These are phyloP conservation scores for Eucalyptus victrix DNA, from an alignment of 345 rosid genomes.

Conservation along the genomic window DNA sequence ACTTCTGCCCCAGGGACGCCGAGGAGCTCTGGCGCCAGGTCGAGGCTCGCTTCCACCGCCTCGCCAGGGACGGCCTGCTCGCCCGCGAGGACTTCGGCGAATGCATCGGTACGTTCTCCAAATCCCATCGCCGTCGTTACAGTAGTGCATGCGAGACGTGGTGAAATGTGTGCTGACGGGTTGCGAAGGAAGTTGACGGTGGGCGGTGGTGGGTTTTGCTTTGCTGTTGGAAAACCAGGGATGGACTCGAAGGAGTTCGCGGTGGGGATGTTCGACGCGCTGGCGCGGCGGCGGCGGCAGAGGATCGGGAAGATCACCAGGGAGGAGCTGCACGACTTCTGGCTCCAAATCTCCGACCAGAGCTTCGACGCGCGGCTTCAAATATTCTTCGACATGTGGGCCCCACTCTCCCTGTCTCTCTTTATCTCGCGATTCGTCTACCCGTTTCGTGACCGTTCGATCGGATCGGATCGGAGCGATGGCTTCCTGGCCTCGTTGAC, in stretches of 20 bases:
- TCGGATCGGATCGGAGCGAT: background rate
- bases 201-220: background rate
- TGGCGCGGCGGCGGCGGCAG: conserved; percentile 57
- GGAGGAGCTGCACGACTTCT: conserved; percentile 83
- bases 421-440: too few species aligned
- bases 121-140: too few species aligned
- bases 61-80: conserved; percentile 58
- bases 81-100: conserved; percentile 85
- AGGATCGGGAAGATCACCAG: conserved; percentile 41
- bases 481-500: background rate
- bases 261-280: conserved; percentile 65
- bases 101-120: conserved; percentile 52
- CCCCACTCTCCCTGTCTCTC: background rate
- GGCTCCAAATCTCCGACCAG: conserved; percentile 81
- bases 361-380: conserved; percentile 97
- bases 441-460: background rate
- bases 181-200: background rate
- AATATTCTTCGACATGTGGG: conserved; percentile 93
- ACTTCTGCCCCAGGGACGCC: conserved; percentile 7
- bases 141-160: too few species aligned
- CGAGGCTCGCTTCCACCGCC: conserved; percentile 42
- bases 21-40: conserved; percentile 69
- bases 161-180: background rate
- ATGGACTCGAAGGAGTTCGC: conserved; percentile 96
- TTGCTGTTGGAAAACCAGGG: conserved; percentile 17